Evolutionary conservation across 805 yeast species (phyloP), one percentile per base, ranked within the genome.

Genomic region (Kuraishia piskuri): DNA sequence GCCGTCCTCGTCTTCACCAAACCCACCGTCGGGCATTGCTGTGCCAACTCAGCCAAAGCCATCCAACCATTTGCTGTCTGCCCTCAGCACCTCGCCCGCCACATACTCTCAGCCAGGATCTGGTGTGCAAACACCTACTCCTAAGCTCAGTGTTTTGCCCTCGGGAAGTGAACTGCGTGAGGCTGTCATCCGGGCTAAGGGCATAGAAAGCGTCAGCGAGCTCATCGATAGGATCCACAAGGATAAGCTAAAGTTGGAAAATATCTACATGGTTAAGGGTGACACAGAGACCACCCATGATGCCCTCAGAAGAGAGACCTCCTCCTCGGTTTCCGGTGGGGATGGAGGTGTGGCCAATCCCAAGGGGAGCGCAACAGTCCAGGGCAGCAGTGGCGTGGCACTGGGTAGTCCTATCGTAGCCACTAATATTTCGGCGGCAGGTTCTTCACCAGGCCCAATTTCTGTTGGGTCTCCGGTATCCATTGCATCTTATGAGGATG

Each of bases 111-210:
- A 20, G 17, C 21, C 46, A 9, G 47, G 51, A 19, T 26, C 50
- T 9, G 48, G 22, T 3, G 44, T 26, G 3, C 49, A 49, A 23
- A 49, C 52, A 9, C 40, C 40, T 12, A 36, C 50, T 31, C 53
- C 68, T 22, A 67, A 64, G 50, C 60, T 67, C 47, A 65, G 71
- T 51, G 70, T 67, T 4, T 68, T 80, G 52, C 85, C 85, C 1
- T 75, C 83, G 0, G 84, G 84, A 1, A 66, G 77, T 1, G 80
- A 79, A 58, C 68, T 80, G 23, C 62, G 84, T 48, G 82, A 79
- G 56, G 82, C 83, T 0, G 84, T 87, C 24, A 83, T 86, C 52
- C 80, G 81, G 54, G 90, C 90, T 2, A 86, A 85, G 61, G 92
- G 92, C 57, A 82, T 85, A 52, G 83, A 83, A 56, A 78, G 86